Conservation (phyloP, 306 rosid genomes). For the Quercus variabilis region DNA sequence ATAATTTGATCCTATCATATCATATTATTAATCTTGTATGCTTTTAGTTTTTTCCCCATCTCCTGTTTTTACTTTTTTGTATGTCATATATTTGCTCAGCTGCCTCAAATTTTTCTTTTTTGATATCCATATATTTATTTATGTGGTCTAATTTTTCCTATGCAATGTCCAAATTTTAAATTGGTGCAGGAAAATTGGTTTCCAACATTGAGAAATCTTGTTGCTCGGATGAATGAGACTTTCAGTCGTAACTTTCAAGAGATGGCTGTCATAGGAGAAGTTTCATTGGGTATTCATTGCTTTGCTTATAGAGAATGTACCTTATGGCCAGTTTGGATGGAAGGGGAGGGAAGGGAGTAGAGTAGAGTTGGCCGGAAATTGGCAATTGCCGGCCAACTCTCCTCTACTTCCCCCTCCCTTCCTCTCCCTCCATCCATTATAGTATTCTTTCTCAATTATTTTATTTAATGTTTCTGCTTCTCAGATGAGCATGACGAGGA, state of each 20-base stretch:
- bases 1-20: neutral
- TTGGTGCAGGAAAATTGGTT: slow-evolving; percentile 77
- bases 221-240: slow-evolving; percentile 80
- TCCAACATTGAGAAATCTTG: slow-evolving; percentile 81
- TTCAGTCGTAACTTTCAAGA: slow-evolving; percentile 83
- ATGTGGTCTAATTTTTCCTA: neutral
- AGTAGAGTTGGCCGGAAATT: too few species aligned
- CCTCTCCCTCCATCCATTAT: neutral
- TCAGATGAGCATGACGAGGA: slow-evolving; percentile 85
- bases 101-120: neutral
- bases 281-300: slow-evolving; percentile 61
- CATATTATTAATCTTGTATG: neutral
- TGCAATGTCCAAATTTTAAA: neutral
- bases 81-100: neutral
- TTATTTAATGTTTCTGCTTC: slow-evolving; percentile 31
- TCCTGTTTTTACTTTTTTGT: neutral
- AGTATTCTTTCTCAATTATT: slow-evolving; percentile 18
- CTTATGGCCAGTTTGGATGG: neutral
- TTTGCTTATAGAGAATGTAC: slow-evolving; percentile 5
- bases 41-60: neutral
- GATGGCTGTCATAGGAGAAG: slow-evolving; percentile 99
- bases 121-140: neutral
- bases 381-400: too few species aligned
- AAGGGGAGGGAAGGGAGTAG: too few species aligned
- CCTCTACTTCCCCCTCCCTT: too few species aligned